Evolutionary conservation across 176 grass and related monocot genomes (phyloP).

Genomic region (Oryza meyeriana): DNA sequence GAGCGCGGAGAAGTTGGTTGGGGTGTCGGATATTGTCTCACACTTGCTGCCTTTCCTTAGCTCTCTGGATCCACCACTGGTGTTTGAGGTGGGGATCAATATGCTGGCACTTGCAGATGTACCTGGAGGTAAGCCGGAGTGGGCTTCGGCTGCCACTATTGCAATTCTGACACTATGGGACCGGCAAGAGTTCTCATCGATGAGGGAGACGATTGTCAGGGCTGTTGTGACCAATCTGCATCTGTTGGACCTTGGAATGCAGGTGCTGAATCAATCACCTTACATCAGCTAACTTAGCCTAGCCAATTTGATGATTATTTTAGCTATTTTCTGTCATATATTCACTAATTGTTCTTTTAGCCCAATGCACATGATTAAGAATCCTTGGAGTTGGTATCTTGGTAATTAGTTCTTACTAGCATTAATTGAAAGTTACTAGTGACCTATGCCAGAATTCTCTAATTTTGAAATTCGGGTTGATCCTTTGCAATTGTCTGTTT

Average conservation of each 20-base stretch:
- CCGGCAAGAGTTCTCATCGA: constrained; percentile 94
- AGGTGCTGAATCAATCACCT: constrained; percentile 38
- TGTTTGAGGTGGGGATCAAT: constrained; percentile 99
- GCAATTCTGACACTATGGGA: constrained; percentile 94
- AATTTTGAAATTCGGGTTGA: constrained; percentile 16
- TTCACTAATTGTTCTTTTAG: neutral
- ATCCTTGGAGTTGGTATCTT: neutral
- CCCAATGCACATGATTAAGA: neutral
- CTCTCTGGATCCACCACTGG: constrained; percentile 79
- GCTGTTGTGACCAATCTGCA: constrained; percentile 97
- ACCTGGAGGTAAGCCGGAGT: constrained; percentile 95
- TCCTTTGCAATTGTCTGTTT: neutral
- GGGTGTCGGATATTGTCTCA: constrained; percentile 84
- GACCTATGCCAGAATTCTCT: neutral
- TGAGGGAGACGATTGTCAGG: constrained; percentile 88
- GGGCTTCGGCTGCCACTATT: constrained; percentile 92
- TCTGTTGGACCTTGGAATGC: constrained; percentile 97
- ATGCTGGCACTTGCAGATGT: constrained; percentile 91
- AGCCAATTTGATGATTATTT: neutral
- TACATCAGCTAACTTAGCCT: neutral
- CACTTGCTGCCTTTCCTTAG: constrained; percentile 93
- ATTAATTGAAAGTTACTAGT: neutral
- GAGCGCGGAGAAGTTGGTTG: constrained; percentile 83
- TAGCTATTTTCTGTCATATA: neutral
- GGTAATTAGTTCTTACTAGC: neutral